These are phyloP conservation scores for Nigrospora sphaerica DNA, from an alignment of 2,329 filamentous ascomycete genomes.

Conservation along the genomic window DNA sequence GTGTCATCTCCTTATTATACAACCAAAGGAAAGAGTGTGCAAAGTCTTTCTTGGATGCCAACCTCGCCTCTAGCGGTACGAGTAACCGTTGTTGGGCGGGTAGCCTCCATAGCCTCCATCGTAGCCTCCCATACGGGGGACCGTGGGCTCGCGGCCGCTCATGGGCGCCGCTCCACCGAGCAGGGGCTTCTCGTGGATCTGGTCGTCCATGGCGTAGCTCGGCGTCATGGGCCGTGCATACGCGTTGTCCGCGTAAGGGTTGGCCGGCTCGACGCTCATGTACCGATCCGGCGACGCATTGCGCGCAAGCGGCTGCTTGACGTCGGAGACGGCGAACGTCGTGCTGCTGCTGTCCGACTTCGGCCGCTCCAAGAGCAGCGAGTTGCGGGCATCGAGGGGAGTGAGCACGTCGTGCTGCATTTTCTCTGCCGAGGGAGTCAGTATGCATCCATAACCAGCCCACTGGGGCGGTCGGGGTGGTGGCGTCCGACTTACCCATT, in stretches of 20 bases:
- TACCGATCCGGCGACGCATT: conserved; percentile 26
- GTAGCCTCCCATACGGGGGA: conserved; percentile 19
- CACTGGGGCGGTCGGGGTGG: background rate
- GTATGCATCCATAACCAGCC: background rate
- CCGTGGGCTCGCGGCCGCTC: conserved; percentile 23
- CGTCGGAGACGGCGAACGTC: conserved; percentile 36
- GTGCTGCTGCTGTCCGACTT: conserved; percentile 27
- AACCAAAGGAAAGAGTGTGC: background rate
- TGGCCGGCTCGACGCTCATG: conserved; percentile 13
- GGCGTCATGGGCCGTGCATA: conserved; percentile 31
- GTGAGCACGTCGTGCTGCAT: conserved; percentile 72
- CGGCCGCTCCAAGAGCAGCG: conserved; percentile 62
- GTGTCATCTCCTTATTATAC: background rate
- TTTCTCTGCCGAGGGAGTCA: conserved; percentile 52
- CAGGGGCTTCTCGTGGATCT: conserved; percentile 28
- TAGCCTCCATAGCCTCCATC: conserved; percentile 4
- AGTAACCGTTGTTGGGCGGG: background rate
- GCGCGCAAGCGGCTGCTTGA: conserved; percentile 18
- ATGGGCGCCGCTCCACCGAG: conserved; percentile 32
- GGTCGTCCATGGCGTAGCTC: conserved; percentile 18
- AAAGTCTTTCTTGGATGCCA: background rate
- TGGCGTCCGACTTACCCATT: conserved; percentile 57
- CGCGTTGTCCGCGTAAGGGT: conserved; percentile 12
- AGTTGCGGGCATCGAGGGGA: conserved; percentile 80
- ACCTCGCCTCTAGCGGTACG: background rate